Evolutionary conservation across 495 filamentous ascomycete genomes (phyloP).

Genomic region (Hyphodiscus hymeniophilus): DNA sequence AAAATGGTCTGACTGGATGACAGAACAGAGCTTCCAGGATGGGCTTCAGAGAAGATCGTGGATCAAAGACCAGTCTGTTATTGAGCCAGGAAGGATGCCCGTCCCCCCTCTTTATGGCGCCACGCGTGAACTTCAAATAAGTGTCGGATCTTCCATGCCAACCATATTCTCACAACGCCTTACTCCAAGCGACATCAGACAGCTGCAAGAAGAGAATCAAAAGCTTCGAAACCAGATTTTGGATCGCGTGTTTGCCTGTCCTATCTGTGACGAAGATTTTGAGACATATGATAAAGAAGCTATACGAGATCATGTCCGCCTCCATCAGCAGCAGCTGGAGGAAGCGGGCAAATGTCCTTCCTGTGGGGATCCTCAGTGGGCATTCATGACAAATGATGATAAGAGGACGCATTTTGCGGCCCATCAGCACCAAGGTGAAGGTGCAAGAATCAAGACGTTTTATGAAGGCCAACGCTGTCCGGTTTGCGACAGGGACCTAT

Average conservation of each 20-base stretch:
- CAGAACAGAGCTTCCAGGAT: conserved; percentile 3
- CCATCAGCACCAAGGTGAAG: conserved; percentile 1
- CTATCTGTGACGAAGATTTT: conserved; percentile 10
- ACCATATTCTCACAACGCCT: conserved; percentile 7
- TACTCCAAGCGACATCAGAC: conserved; percentile 16
- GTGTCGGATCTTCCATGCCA: conserved; percentile 7
- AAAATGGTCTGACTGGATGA: conserved; percentile 6
- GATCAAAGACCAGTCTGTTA: conserved; percentile 10
- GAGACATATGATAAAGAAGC: conserved; percentile 1
- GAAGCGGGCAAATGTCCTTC: conserved; percentile 9
- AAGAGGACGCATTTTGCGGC: conserved; percentile 9
- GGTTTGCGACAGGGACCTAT: conserved; percentile 13
- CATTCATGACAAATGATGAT: conserved; percentile 8
- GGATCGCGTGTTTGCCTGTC: conserved; percentile 12
- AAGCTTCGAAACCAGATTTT: conserved; percentile 13
- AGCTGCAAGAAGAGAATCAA: conserved; percentile 6
- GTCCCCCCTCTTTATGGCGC: conserved; percentile 13
- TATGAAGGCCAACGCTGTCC: conserved; percentile 12
- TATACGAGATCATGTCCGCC: conserved; percentile 4
- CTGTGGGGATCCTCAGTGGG: conserved; percentile 12
- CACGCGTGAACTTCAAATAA: conserved; percentile 6
- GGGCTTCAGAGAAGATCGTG: conserved; percentile 8
- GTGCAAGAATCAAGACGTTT: conserved; percentile 5
- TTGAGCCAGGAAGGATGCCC: conserved; percentile 17
- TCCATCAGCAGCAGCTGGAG: conserved; percentile 2